Conservation (phyloP, 148 eudicot genomes). For the Vaccinium macrocarpon region DNA sequence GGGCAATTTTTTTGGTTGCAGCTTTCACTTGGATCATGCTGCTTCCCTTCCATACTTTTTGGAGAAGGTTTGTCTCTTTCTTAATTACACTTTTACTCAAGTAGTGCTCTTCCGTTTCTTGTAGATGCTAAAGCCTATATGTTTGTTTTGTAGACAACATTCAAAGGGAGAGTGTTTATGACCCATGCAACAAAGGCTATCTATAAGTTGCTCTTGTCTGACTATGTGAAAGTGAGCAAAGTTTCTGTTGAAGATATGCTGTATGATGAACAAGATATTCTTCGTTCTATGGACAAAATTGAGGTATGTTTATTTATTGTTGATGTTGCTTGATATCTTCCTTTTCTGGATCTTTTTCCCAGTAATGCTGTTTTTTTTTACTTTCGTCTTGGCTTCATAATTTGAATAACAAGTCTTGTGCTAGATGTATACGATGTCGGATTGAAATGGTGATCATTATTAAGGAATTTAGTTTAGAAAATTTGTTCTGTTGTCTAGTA, state of each 20-base stretch:
- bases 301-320: conserved; percentile 44
- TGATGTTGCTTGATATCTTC: not conserved
- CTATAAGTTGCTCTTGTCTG: conserved; percentile 82
- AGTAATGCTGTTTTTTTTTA: not conserved
- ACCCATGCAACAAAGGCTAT: conserved; percentile 97
- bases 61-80: conserved; percentile 68
- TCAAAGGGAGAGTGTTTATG: conserved; percentile 93
- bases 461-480: not conserved
- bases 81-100: conserved; percentile 1
- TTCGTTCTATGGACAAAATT: conserved; percentile 93
- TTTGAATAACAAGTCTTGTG: not conserved
- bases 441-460: not conserved
- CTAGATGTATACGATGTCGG: not conserved
- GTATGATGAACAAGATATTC: conserved; percentile 85
- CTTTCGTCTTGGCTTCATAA: not conserved
- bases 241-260: conserved; percentile 97
- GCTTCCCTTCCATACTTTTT: conserved; percentile 96
- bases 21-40: conserved; percentile 99
- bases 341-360: not conserved
- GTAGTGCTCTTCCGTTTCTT: conserved; percentile 5
- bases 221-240: conserved; percentile 97
- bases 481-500: not conserved
- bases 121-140: conserved; percentile 4
- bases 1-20: conserved; percentile 32
- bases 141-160: conserved; percentile 55